phyloP scores from a whole-genome alignment of 768 basidiomycete genomes.

The Hypsizygus marmoreus region DNA sequence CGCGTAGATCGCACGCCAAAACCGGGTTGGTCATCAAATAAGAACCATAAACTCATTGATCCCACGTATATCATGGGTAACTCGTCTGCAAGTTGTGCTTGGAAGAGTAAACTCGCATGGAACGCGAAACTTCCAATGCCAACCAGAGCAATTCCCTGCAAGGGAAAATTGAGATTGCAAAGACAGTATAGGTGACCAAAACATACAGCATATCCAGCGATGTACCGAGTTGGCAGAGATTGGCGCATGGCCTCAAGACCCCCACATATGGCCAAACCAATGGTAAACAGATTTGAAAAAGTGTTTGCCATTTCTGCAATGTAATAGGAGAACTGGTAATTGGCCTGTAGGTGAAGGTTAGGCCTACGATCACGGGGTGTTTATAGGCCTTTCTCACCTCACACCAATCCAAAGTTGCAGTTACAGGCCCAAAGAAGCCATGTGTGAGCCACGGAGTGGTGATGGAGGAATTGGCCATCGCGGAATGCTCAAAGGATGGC shows the following conservation, averaged over 20 bases:
- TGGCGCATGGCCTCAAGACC: slow-evolving; percentile 33
- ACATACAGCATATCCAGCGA: slow-evolving; percentile 43
- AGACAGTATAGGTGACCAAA: not conserved
- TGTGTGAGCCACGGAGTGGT: slow-evolving; percentile 34
- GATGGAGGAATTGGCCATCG: slow-evolving; percentile 38
- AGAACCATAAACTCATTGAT: slow-evolving; percentile 58
- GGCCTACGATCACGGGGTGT: not conserved
- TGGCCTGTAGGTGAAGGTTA: slow-evolving; percentile 45
- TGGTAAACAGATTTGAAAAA: slow-evolving; percentile 67
- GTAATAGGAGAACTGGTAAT: slow-evolving; percentile 77
- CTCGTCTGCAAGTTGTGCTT: slow-evolving; percentile 81
- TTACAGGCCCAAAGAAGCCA: slow-evolving; percentile 65
- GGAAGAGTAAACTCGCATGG: slow-evolving; percentile 74
- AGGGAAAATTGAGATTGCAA: not conserved
- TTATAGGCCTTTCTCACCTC: slow-evolving; percentile 41
- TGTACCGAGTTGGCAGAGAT: slow-evolving; percentile 43
- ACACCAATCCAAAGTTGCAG: slow-evolving; percentile 76
- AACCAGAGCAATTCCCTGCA: slow-evolving; percentile 65
- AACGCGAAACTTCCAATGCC: slow-evolving; percentile 81
- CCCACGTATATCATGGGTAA: slow-evolving; percentile 80
- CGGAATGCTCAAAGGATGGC: not conserved
- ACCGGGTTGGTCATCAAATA: slow-evolving; percentile 60
- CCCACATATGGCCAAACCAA: slow-evolving; percentile 55
- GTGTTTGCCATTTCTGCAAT: slow-evolving; percentile 80
- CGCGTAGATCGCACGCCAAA: slow-evolving; percentile 40